Base-by-base conservation (phyloP, 2,329 filamentous ascomycete genomes). In the Lasiodiplodia hormozganensis region DNA sequence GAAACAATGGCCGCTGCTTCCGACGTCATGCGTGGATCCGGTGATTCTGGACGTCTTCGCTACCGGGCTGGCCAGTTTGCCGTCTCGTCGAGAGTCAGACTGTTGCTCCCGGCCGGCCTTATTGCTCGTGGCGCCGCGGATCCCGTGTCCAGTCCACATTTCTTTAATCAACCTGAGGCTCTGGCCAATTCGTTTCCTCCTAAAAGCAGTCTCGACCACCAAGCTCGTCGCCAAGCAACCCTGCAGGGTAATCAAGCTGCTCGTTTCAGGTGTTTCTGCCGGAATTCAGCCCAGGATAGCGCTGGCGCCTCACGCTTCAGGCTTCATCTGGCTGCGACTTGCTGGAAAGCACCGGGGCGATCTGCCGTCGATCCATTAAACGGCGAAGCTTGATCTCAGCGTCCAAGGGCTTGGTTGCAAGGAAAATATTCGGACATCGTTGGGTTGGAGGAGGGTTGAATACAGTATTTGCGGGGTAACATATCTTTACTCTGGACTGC, bases 201-300 rank as follows among this genome's bases (percentile, higher is more conserved):
- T 23, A 8, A 8, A 43, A 60, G 28, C 28, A 28, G 28, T 4
- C 28, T 28, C 28, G 6, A 40, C 25, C 40, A 23, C 31, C 58
- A 62, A 62, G 58, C 28, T 36, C 43, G n/a, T 31, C 25, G 58
- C 58, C 40, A 25, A 23, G 53, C 2, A 47, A 14, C 38, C 58
- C 16, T 62, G 40, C 58, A 60, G 23, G 38, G 23, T 18, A 51
- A 49, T 34, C 31, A 62, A 31, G 40, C 14, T 10, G 28, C 60
- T 38, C 47, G 47, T 64, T 64, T 64, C 60, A 64, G 60, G 47
- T 10, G n/a, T 12, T 52, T 62, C 38, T 52, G 43, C 58, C 58
- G 58, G n/a, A 21, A 36, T 36, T 31, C 40, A 28, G 6, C 11
- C 34, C 36, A 21, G 36, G 14, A 43, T 36, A 8, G 36, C 12